Percentiles rank a stretch among this genome's conserved stretches.
Conservation (phyloP, 78 protist species). For the Ministeria vibrans region DNA sequence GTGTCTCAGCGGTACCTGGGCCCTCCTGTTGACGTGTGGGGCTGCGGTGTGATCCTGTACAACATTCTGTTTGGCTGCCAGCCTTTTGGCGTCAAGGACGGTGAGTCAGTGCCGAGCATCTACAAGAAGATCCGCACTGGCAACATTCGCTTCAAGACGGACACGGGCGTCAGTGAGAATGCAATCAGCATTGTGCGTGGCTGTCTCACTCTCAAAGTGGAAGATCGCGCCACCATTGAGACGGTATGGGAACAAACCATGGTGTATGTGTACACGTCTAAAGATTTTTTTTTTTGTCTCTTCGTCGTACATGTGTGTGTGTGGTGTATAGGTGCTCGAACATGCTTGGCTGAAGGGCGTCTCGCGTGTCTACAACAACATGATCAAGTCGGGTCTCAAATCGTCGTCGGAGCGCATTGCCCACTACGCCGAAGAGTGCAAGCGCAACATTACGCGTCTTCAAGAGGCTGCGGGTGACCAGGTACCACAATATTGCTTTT, state of each 20-base stretch:
- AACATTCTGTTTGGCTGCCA: not conserved
- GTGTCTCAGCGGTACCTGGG: not conserved
- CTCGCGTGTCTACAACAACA: too few species aligned
- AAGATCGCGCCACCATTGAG: not conserved
- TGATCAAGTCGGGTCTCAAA: too few species aligned
- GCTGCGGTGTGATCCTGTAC: slow-evolving; percentile 4
- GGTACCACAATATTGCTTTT: too few species aligned
- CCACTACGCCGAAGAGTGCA: too few species aligned
- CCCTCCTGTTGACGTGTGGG: not conserved
- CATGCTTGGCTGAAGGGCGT: too few species aligned
- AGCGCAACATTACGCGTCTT: too few species aligned
- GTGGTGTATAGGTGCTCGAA: too few species aligned
- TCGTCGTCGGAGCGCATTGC: too few species aligned
- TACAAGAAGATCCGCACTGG: not conserved
- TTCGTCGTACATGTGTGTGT: too few species aligned
- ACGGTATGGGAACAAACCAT: not conserved
- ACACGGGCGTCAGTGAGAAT: not conserved
- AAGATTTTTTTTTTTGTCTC: not conserved
- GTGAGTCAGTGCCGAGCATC: not conserved
- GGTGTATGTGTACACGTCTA: not conserved
- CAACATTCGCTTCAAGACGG: not conserved
- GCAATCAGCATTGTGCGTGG: not conserved
- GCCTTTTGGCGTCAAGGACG: not conserved
- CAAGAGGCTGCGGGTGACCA: too few species aligned
- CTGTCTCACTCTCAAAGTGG: not conserved